phyloP scores from a whole-genome alignment of 148 eudicot species.

The Polygonum maritimum region DNA sequence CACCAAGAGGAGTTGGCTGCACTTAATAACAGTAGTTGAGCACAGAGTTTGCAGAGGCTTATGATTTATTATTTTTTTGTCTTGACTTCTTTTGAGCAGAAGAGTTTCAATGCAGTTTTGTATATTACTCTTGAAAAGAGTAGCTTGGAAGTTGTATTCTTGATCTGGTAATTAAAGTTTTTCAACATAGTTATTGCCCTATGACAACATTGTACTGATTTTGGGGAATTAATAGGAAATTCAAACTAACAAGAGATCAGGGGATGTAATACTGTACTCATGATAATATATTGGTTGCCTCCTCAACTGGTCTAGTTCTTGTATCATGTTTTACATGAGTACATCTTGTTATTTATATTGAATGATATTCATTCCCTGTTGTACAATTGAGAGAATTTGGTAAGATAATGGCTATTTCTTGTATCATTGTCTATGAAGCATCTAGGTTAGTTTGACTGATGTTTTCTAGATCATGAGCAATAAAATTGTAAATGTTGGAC shows the following conservation, averaged over 20 bases:
- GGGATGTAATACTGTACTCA: not conserved
- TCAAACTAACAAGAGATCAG: conserved; percentile 3
- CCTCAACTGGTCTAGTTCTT: not conserved
- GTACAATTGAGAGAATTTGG: not conserved
- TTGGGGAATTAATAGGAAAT: not conserved
- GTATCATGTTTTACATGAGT: not conserved
- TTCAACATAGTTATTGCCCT: not conserved
- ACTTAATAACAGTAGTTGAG: conserved; percentile 14
- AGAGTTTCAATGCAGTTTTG: conserved; percentile 3
- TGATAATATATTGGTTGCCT: not conserved
- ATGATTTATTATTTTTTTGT: not conserved
- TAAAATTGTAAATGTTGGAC: not conserved
- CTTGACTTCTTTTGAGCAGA: not conserved
- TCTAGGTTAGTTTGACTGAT: not conserved
- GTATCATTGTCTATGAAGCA: not conserved
- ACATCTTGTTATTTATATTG: not conserved
- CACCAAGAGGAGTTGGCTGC: conserved; percentile 34
- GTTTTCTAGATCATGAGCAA: not conserved
- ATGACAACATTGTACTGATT: not conserved
- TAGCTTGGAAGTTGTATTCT: conserved; percentile 8
- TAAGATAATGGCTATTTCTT: no score
- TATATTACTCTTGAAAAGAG: not conserved
- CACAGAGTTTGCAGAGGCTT: not conserved
- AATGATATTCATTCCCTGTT: not conserved
- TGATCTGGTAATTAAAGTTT: not conserved